Percentiles rank a stretch among this genome's conserved stretches.
Conservation (phyloP, 805 yeast genomes). For the Komagataella mondaviorum region DNA sequence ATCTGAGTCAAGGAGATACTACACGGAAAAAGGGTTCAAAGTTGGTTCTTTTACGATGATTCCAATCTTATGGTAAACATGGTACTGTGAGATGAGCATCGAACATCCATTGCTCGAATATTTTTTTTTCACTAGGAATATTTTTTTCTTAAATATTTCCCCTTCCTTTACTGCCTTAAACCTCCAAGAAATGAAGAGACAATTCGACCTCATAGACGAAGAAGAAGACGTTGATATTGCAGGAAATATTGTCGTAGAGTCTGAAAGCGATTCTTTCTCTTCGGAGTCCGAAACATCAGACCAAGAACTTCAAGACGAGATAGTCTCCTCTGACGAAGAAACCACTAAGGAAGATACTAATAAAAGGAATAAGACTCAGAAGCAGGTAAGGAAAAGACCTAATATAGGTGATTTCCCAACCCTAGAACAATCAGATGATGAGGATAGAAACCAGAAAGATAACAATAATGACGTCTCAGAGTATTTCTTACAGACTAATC, state of each 20-base stretch:
- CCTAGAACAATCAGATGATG: conserved; percentile 32
- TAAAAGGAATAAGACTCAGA: conserved; percentile 12
- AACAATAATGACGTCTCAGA: conserved; percentile 16
- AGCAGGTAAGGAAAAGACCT: conserved; percentile 6
- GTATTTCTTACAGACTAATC: conserved; percentile 18
- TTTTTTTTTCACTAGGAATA: not conserved
- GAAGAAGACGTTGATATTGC: conserved; percentile 53
- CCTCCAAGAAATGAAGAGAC: not conserved
- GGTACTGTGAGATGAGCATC: not conserved
- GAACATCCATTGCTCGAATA: not conserved
- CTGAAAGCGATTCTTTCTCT: conserved; percentile 6
- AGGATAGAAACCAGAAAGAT: conserved; percentile 10
- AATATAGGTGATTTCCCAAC: conserved; percentile 17
- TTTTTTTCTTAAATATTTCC: not conserved
- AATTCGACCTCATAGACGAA: conserved; percentile 14
- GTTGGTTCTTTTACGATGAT: not conserved
- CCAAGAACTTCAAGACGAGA: conserved; percentile 37
- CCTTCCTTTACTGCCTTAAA: not conserved
- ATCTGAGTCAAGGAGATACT: conserved; percentile 34
- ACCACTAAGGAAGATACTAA: conserved; percentile 19
- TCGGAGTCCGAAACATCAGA: conserved; percentile 17
- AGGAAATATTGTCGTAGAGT: conserved; percentile 34
- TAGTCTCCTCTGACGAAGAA: conserved; percentile 36
- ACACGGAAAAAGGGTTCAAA: conserved; percentile 13
- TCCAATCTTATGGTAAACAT: not conserved